Evolutionary conservation across 2,329 filamentous ascomycete genomes (phyloP).

Genomic region (Ceratocystis smalleyi): DNA sequence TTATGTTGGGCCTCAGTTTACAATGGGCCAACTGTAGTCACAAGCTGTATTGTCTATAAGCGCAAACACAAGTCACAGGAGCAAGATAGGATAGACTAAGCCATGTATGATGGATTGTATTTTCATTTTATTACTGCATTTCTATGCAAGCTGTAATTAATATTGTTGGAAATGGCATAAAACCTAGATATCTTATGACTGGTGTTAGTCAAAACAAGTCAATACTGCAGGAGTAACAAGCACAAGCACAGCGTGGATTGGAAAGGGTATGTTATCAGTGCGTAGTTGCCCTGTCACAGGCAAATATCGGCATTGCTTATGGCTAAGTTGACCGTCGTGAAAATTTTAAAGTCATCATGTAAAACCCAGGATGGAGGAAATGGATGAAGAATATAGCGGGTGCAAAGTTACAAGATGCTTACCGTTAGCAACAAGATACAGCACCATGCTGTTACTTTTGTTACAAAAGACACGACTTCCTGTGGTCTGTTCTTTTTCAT

Average conservation of each 20-base stretch:
- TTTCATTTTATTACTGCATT: too few relatives aligned
- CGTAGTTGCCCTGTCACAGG: conserved; percentile 31
- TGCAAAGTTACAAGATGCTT: not conserved
- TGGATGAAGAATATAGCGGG: not conserved
- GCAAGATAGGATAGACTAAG: too few relatives aligned
- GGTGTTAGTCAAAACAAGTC: conserved; percentile 5
- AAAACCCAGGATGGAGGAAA: not conserved
- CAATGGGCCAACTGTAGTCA: too few relatives aligned
- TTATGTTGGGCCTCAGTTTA: too few relatives aligned
- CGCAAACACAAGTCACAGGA: too few relatives aligned
- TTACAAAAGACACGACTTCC: not conserved
- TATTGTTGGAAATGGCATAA: too few relatives aligned
- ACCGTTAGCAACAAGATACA: conserved; percentile 7
- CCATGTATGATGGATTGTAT: too few relatives aligned
- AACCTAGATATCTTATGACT: conserved; percentile 1
- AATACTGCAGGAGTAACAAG: not conserved
- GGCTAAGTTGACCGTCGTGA: conserved; percentile 36
- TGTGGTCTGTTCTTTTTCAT: not conserved
- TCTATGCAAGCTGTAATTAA: too few relatives aligned
- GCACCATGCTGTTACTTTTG: not conserved
- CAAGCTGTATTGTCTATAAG: too few relatives aligned
- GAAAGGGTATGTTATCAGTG: conserved; percentile 9
- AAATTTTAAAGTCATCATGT: conserved; percentile 28
- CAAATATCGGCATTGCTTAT: conserved; percentile 32
- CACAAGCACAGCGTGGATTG: not conserved